Base-by-base conservation (phyloP, 2,329 filamentous ascomycete species). In the Didymella keratinophila region DNA sequence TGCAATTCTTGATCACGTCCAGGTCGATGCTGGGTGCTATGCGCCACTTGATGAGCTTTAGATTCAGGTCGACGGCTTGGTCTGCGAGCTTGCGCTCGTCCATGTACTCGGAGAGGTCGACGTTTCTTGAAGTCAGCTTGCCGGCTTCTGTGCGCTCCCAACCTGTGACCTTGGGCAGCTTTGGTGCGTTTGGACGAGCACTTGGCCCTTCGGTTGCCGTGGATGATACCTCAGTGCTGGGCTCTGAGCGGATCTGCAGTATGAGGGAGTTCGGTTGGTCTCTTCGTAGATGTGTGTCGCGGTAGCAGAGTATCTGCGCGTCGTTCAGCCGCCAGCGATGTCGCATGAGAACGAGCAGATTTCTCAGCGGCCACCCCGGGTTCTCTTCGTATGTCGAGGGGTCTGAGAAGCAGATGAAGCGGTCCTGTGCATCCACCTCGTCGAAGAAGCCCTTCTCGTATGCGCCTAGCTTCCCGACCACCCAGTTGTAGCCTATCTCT, bases 31-130 rank as follows among this genome's bases (percentile, higher is more conserved):
- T 88, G 0, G 95, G 95, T 8, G 93, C 92, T 69, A 99, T 92
- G 37, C 95, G 89, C 95, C 95, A 99, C 79, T 97, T 99, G 89
- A 99, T 99, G 57, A 99, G 84, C 78, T 98, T 98, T 60, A 98
- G 83, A 71, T 99, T 99, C 58, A 99, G 84, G 71, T 99, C 95
- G 10, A 98, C 94, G 0, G 93, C 93, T 74, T 96, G 93, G 73
- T 98, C 93, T 21, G 95, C 95, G 18, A 98, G 82, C 67, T 89
- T 88, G 32, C 85, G 82, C 7, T 95, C 94, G 72, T 99, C 93
- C 90, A 99, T 94, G 69, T 97, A 96, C 69, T 95, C 92, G 20
- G 90, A 90, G 9, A 99, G 83, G 70, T 96, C 92, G 14, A 92
- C 92, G 18, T 89, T 85, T 65, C 91, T 88, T 16, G 91, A 88